Evolutionary conservation across 805 yeast species (phyloP), one percentile per base, ranked within the genome.

Genomic region (Barnettozyma pratensis): DNA sequence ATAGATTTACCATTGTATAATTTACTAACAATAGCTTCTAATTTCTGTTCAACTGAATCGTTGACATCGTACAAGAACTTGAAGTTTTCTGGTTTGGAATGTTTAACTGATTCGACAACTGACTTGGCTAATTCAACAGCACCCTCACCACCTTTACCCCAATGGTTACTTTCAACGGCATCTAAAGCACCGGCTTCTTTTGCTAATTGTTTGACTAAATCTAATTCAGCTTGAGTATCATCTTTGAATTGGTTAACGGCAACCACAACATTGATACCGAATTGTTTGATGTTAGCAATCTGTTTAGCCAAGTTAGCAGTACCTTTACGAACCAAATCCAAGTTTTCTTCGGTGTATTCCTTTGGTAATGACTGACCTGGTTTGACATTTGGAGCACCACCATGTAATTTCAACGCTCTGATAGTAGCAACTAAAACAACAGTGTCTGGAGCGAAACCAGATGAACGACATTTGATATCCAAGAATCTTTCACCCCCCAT

Each of bases 401-500:
- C 95, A 64, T 86, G 95, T 43, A 86, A 80, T 68, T 86, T 86
- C 68, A 86, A 73, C 28, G 95, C 95, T 70, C 95, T 78, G 25
- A 85, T 84, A 37, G 95, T 86, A 45, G 95, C 94, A 51, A 86
- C 95, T 58, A 86, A 76, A 42, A 86, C 88, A 54, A 86, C 85
- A 41, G 79, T 82, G 64, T 86, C 88, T 19, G 95, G 95, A 31
- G 73, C 74, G 53, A 85, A 72, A 7, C 92, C 94, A n/a, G 88
- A 81, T 8, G 90, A 76, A 64, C 94, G 77, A 65, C 91, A 83
- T 67, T 86, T 86, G 70, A 86, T 86, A 68, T 86, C 85, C 66
- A 84, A 74, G 68, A 86, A 86, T 69, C 95, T 74, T 72, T 86
- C 95, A 66, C 95, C 95, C 64, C 95, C 95, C 95, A 86, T 86